Evolutionary conservation across 495 filamentous ascomycete species (phyloP).

Genomic region (Tuber melanosporum): DNA sequence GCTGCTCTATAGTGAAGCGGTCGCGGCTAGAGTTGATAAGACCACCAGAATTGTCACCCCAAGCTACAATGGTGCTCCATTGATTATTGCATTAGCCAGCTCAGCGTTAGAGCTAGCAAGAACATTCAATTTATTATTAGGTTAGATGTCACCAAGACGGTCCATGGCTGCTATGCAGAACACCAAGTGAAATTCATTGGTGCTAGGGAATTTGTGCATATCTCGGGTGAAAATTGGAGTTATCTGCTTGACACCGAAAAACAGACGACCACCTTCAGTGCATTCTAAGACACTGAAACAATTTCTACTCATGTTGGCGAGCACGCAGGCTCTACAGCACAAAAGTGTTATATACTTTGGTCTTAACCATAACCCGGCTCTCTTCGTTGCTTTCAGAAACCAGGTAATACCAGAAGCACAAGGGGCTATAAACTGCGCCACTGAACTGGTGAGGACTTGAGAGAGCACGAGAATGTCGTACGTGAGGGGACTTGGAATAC

Average conservation of each 20-base stretch:
- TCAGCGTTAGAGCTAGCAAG: slow-evolving; percentile 44
- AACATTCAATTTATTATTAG: slow-evolving; percentile 47
- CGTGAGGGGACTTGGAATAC: slow-evolving; percentile 71
- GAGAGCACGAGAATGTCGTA: slow-evolving; percentile 61
- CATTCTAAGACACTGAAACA: not conserved
- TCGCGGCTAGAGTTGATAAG: slow-evolving; percentile 49
- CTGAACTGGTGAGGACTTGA: slow-evolving; percentile 49
- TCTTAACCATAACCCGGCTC: slow-evolving; percentile 61
- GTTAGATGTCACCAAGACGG: slow-evolving; percentile 51
- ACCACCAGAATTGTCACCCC: slow-evolving; percentile 58
- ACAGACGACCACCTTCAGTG: slow-evolving; percentile 34
- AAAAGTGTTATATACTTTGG: slow-evolving; percentile 79
- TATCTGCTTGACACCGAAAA: slow-evolving; percentile 56
- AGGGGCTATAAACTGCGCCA: slow-evolving; percentile 36
- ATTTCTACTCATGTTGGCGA: slow-evolving; percentile 60
- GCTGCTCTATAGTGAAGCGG: slow-evolving; percentile 61
- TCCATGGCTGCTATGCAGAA: slow-evolving; percentile 54
- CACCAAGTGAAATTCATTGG: slow-evolving; percentile 65
- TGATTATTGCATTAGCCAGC: slow-evolving; percentile 61
- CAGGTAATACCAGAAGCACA: slow-evolving; percentile 68
- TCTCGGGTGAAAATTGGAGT: slow-evolving; percentile 76
- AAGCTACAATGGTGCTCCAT: slow-evolving; percentile 70
- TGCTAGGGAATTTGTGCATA: slow-evolving; percentile 58
- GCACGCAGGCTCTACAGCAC: slow-evolving; percentile 76
- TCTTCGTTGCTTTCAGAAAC: slow-evolving; percentile 67